phyloP scores from a whole-genome alignment of 2,329 filamentous ascomycete species.

The Didymella keratinophila region DNA sequence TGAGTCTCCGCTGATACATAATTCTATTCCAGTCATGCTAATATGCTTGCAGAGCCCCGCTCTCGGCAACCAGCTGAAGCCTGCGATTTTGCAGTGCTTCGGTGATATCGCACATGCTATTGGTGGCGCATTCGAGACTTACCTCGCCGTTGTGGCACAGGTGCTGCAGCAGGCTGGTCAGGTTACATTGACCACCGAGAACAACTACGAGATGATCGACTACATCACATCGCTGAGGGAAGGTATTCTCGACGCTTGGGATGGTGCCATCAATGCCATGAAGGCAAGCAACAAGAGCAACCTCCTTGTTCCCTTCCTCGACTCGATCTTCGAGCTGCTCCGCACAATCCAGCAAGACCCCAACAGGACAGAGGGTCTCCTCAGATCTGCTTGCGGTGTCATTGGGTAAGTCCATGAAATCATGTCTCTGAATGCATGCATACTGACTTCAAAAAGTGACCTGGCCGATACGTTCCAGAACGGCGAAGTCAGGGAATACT shows the following conservation, averaged over 20 bases:
- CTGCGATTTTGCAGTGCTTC: slow-evolving; percentile 96
- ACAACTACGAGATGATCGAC: slow-evolving; percentile 93
- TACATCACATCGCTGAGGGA: slow-evolving; percentile 95
- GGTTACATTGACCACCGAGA: slow-evolving; percentile 79
- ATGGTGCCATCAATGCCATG: slow-evolving; percentile 94
- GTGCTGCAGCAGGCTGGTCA: slow-evolving; percentile 92
- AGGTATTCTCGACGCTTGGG: slow-evolving; percentile 99
- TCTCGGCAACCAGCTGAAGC: slow-evolving; percentile 97
- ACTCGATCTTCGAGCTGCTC: slow-evolving; percentile 86
- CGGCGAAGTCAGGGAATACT: slow-evolving; percentile 82
- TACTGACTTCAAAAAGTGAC: slow-evolving; percentile 69
- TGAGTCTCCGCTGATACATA: slow-evolving; percentile 52
- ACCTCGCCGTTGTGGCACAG: slow-evolving; percentile 88
- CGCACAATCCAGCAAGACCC: slow-evolving; percentile 80
- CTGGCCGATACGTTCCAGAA: slow-evolving; percentile 92
- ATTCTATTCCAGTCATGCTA: not conserved
- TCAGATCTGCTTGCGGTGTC: slow-evolving; percentile 96
- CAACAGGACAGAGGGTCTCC: slow-evolving; percentile 89
- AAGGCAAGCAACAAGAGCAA: slow-evolving; percentile 79
- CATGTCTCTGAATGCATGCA: not conserved
- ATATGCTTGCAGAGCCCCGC: slow-evolving; percentile 69
- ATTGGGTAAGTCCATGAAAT: slow-evolving; percentile 71
- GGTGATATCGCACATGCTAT: slow-evolving; percentile 97
- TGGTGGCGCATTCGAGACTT: slow-evolving; percentile 88
- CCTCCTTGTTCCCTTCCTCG: slow-evolving; percentile 77